Evolutionary conservation across 495 filamentous ascomycete species (phyloP), one percentile per base, ranked within the genome.

Genomic region (Penicillium paradoxum): DNA sequence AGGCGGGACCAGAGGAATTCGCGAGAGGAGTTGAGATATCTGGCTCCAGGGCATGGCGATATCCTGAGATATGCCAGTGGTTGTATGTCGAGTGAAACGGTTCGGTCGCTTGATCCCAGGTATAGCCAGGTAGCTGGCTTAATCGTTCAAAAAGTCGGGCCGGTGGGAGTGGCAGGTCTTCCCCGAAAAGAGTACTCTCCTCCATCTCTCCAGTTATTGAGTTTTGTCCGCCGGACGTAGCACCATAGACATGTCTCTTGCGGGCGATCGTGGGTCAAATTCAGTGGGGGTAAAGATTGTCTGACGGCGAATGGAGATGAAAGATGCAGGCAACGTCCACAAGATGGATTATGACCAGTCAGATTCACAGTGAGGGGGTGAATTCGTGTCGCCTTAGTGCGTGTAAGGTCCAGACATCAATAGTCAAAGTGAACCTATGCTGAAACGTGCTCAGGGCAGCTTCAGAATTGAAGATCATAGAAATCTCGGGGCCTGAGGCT

Each of bases 21-120:
- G 76, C 71, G 37, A 69, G 63, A n/a, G 73, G 73, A 21, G 71
- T 73, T 8, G 71, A 72, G 22, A 60, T 54, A 30, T 76, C 72
- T 30, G 64, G 63, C 41, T 76, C 73, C 3, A 58, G 36, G 27
- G 68, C 54, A 61, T 79, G 75, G 7, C 72, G 69, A 37, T 76
- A 69, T 34, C 81, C 81, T 52, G 69, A 78, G 18, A 84, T 75
- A 63, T 82, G 79, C 82, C 88, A 91, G 69, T 87, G 87, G 59
- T 86, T 85, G 67, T 91, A 91, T 54, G 81, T 87, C n/a, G 87
- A 88, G 69, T 90, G 88, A 60, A 87, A 84, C n/a, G 86, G 85
- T 53, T 75, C 77, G 55, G 71, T 69, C 2, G 79, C 74, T 53
- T 87, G 84, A 69, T 90, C 84, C 87, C 87, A 91, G 13, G 78